phyloP scores from a whole-genome alignment of 805 yeast species.

The Ogataea zsoltii region DNA sequence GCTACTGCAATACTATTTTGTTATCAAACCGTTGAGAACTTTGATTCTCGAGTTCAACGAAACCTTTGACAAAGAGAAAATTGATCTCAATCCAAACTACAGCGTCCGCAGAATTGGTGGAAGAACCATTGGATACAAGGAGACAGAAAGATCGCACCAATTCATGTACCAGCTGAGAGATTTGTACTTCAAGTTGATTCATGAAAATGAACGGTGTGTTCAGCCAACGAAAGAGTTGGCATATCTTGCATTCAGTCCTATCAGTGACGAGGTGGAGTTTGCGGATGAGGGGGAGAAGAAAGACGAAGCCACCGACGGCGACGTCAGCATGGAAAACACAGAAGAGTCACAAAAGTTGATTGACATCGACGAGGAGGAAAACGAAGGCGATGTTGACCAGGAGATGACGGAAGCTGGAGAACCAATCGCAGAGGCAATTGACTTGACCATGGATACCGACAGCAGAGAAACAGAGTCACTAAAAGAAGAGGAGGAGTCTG shows the following conservation, averaged over 20 bases:
- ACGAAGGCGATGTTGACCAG: background rate
- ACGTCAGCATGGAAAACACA: background rate
- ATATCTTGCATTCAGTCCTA: constrained; percentile 79
- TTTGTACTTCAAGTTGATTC: constrained; percentile 69
- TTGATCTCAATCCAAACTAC: constrained; percentile 35
- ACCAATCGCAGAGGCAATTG: constrained; percentile 5
- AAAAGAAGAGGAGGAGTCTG: constrained; percentile 15
- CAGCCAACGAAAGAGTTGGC: constrained; percentile 84
- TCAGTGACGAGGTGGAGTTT: constrained; percentile 65
- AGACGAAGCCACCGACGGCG: background rate
- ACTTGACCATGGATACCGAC: background rate
- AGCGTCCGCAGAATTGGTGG: constrained; percentile 80
- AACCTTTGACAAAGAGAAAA: constrained; percentile 26
- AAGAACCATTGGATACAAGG: constrained; percentile 72
- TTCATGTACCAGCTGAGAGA: constrained; percentile 73
- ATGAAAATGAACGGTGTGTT: constrained; percentile 61
- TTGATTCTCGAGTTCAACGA: constrained; percentile 58
- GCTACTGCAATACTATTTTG: constrained; percentile 84
- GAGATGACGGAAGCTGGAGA: background rate
- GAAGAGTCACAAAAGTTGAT: background rate
- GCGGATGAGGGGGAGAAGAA: constrained; percentile 25
- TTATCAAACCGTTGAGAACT: constrained; percentile 76
- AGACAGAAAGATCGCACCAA: constrained; percentile 78
- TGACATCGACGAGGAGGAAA: background rate
- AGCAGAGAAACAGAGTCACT: background rate